A percentile compares a stretch with the other conserved stretches of the same genome.
Evolutionary conservation across 257 asterid genomes (phyloP).

Genomic region (Nyctanthes arbortristis): DNA sequence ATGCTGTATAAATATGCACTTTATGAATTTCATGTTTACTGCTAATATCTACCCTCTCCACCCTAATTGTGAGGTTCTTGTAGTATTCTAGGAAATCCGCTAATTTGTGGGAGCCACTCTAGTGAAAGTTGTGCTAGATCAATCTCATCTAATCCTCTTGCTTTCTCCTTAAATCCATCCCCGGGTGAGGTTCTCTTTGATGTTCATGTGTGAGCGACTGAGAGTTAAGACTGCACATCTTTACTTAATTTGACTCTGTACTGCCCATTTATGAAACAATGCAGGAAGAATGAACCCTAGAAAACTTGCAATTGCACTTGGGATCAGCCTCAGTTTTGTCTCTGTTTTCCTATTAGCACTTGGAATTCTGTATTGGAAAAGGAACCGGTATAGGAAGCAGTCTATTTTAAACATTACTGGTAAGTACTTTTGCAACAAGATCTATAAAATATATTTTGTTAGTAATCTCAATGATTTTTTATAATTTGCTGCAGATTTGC

Average conservation of each 20-base stretch:
- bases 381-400: slow-evolving; percentile 48
- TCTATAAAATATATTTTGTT: neutral
- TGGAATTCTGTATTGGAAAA: slow-evolving; percentile 51
- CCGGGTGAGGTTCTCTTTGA: slow-evolving; percentile 35
- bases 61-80: neutral
- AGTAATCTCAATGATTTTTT: no score
- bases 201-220: neutral
- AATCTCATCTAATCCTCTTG: slow-evolving; percentile 46
- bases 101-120: slow-evolving; percentile 71
- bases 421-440: slow-evolving; percentile 19
- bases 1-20: neutral
- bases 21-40: slow-evolving; percentile 11
- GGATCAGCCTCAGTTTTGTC: slow-evolving; percentile 62
- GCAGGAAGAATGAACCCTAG: slow-evolving; percentile 59
- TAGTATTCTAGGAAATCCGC: slow-evolving; percentile 80
- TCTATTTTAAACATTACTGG: slow-evolving; percentile 65
- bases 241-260: no score
- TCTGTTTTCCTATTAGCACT: slow-evolving; percentile 32
- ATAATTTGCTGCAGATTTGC: slow-evolving; percentile 48
- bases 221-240: neutral
- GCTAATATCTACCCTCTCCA: neutral
- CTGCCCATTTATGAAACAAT: neutral
- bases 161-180: slow-evolving; percentile 55
- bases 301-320: slow-evolving; percentile 69
- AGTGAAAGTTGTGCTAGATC: slow-evolving; percentile 65